Conservation (phyloP, 495 filamentous ascomycete genomes). For the Aspergillus nanangensis region DNA sequence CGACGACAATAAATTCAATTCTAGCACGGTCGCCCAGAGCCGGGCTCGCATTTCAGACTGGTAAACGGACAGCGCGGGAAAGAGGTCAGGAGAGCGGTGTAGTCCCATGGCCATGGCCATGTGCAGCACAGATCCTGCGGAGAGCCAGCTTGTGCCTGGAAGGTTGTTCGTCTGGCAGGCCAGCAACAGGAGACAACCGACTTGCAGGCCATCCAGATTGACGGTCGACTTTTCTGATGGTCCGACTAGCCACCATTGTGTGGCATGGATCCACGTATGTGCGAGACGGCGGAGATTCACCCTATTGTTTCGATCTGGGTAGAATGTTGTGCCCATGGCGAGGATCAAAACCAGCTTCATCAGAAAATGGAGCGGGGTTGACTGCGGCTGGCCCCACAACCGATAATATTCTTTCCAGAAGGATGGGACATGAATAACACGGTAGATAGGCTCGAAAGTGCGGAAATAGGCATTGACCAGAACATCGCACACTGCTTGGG, state of each 20-base stretch:
- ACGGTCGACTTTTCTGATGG: constrained; percentile 43
- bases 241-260: constrained; percentile 49
- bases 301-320: neutral
- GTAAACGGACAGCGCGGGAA: constrained; percentile 39
- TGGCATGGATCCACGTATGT: constrained; percentile 44
- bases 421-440: constrained; percentile 43
- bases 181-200: constrained; percentile 46
- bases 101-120: constrained; percentile 49
- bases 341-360: constrained; percentile 22
- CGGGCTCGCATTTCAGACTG: constrained; percentile 49
- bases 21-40: constrained; percentile 55
- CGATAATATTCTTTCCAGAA: constrained; percentile 43
- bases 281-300: constrained; percentile 3
- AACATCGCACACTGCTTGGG: constrained; percentile 25
- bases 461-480: constrained; percentile 42
- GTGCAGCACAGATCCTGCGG: constrained; percentile 42
- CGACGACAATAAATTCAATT: constrained; percentile 41
- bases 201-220: constrained; percentile 40
- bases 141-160: constrained; percentile 45
- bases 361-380: constrained; percentile 8
- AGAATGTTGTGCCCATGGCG: constrained; percentile 27
- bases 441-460: constrained; percentile 41
- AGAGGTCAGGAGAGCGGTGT: constrained; percentile 48
- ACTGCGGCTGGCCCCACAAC: constrained; percentile 30
- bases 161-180: constrained; percentile 43